Evolutionary conservation across 2,329 filamentous ascomycete species (phyloP), one percentile per base, ranked within the genome.

Genomic region (Colletotrichum plurivorum): DNA sequence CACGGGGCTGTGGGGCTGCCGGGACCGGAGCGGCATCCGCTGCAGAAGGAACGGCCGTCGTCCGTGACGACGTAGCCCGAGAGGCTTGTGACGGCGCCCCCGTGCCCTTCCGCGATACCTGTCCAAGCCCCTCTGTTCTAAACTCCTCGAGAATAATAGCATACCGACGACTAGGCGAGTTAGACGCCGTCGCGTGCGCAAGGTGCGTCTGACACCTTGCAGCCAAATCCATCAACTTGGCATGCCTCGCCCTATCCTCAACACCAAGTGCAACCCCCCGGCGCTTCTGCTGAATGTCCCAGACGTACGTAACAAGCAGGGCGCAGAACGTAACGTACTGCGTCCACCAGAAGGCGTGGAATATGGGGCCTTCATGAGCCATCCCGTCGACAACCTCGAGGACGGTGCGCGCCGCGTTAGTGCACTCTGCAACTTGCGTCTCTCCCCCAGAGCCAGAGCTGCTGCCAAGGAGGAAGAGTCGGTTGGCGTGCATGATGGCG

Each of bases 281-380:
- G 2, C 74, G 72, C 31, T 71, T 73, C 56, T 73, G 75, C n/a
- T 76, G 76, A 2, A 77, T 76, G 52, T 85, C 78, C 78, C 84
- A 87, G 2, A 89, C 83, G 65, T 88, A 88, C 0, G 87, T 76
- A 4, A 88, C 84, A 0, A 84, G 84, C 0, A 89, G 78, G 1
- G 86, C 85, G 70, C 85, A 88, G 64, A 88, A 88, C 0, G 84
- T 82, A 4, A 87, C 84, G 70, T 87, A 87, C 45, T 85, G 83
- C 25, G 84, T 87, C 74, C 84, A 87, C 83, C 85, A 87, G 46
- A 86, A 83, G 0, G 83, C 82, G 59, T 84, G 80, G 57, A 71
- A 71, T 25, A 71, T 67, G 20, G 70, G 68, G 0, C 70, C 79
- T 6, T 80, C 79, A 1, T 76, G 73, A 22, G 80, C 80, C 36